Evolutionary conservation across 768 basidiomycete genomes (phyloP), one percentile per base, ranked within the genome.

Genomic region (Boletus edulis): DNA sequence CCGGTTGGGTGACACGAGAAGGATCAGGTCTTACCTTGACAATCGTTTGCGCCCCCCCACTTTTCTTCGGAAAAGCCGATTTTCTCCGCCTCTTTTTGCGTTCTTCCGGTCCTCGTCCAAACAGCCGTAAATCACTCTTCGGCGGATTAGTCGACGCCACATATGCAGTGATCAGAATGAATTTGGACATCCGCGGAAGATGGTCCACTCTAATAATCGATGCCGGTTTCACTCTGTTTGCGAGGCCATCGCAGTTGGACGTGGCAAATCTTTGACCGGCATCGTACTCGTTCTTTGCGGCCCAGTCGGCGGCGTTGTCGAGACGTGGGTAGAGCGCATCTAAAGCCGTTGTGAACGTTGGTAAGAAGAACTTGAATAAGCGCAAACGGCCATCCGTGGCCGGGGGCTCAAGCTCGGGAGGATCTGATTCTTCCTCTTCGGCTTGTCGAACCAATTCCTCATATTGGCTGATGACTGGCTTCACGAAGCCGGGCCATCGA

Each of bases 71-170:
- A 10, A 66, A 73, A 27, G 77, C 74, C 2, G 71, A 67, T 49
- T 67, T 73, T 56, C 74, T 71, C 58, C 82, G 78, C 68, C 79
- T 80, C 58, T 77, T 76, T 63, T 79, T 81, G 54, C 81, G 82
- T 66, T 89, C 89, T 50, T 87, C 85, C 27, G 81, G 55, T 1
- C 84, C 87, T 14, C 93, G 69, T 5, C 89, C 87, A 70, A 97
- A 92, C 81, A 96, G 86, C 37, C 89, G 76, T 58, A 91, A 35
- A 69, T 95, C 94, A 10, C 84, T 85, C 63, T 84, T 87, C 0
- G 85, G 70, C 3, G 94, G 93, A 63, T 96, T 97, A 40, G 86
- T 88, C 40, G 91, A 91, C 6, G 92, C 91, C 39, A 94, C 71
- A 64, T 86, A 96, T 1, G 86, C 81, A 0, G 90, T 87, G 4